Evolutionary conservation across 2,329 filamentous ascomycete genomes (phyloP), one percentile per base, ranked within the genome.

Genomic region (Mollisia scopiformis): DNA sequence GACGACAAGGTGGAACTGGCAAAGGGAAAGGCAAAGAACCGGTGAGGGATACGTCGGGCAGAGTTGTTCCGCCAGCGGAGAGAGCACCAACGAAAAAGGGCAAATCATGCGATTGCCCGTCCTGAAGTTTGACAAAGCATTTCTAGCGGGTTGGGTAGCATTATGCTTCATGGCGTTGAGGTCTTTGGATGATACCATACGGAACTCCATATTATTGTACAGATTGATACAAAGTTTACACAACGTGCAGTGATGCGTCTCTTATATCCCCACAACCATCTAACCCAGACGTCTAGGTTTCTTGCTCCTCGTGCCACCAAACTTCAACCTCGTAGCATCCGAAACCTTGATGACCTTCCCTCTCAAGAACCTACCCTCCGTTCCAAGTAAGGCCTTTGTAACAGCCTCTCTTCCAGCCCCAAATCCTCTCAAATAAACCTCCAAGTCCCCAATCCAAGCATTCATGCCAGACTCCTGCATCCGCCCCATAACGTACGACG

Each of bases 321-420:
- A 97, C 82, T 99, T 99, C 76, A 98, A 77, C 71, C 90, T 90
- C 58, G 94, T 98, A 41, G 87, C 83, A 78, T 99, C 95, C 31
- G 91, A 88, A 63, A 99, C 90, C 69, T 88, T 88, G 43, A 86
- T 81, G 67, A 99, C 90, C 79, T 90, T 87, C 31, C 84, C 80
- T 68, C 92, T 85, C 67, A 98, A 77, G 69, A 87, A 75, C 73
- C 86, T 88, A 59, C 95, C 95, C 75, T 99, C 94, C 23, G 83
- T 88, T 35, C 94, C 93, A 76, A 99, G 79, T 61, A 99, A 78
- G 6, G 93, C 91, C 83, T 98, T 99, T 57, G 88, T 88, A 56
- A 93, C 90, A 1, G 95, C 95, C 71, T 98, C 93, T 69, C 96
- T 84, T 1, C 95, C 95, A 10, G 84, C 80, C 1, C 94, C 95